Conservation (phyloP, 2,329 filamentous ascomycete species). For the Massarina eburnea region DNA sequence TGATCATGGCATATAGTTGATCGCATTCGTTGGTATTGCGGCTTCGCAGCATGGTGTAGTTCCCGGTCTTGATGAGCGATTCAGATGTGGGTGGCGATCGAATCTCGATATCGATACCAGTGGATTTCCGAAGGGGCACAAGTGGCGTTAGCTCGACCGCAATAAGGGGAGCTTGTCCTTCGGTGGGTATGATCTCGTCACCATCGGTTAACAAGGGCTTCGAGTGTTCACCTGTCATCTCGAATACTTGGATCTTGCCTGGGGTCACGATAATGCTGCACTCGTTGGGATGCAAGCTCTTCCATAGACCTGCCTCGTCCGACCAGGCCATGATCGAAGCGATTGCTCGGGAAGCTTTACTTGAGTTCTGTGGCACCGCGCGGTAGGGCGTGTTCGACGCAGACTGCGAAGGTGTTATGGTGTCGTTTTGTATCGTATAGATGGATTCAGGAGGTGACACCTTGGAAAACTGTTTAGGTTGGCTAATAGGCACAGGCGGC, state of each 20-base stretch:
- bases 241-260: conserved; percentile 65
- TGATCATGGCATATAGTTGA: conserved; percentile 80
- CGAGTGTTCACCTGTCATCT: conserved; percentile 54
- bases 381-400: conserved; percentile 74
- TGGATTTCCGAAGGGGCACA: conserved; percentile 87
- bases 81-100: conserved; percentile 78
- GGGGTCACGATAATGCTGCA: conserved; percentile 65
- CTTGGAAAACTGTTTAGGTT: conserved; percentile 44
- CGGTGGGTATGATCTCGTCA: conserved; percentile 41
- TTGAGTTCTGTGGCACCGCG: conserved; percentile 53
- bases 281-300: conserved; percentile 62
- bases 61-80: conserved; percentile 67
- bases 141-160: conserved; percentile 87
- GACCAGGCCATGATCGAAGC: conserved; percentile 67
- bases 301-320: conserved; percentile 57
- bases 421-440: conserved; percentile 48
- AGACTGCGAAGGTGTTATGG: conserved; percentile 77
- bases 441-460: conserved; percentile 45
- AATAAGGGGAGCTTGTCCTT: conserved; percentile 54
- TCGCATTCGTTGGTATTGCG: conserved; percentile 75
- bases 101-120: conserved; percentile 89
- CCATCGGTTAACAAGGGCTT: conserved; percentile 44
- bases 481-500: conserved; percentile 33
- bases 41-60: conserved; percentile 90
- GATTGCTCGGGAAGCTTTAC: conserved; percentile 57